These are phyloP conservation scores for Pythium dissotocum DNA, from an alignment of 352 stramenopile genomes.

Conservation along the genomic window DNA sequence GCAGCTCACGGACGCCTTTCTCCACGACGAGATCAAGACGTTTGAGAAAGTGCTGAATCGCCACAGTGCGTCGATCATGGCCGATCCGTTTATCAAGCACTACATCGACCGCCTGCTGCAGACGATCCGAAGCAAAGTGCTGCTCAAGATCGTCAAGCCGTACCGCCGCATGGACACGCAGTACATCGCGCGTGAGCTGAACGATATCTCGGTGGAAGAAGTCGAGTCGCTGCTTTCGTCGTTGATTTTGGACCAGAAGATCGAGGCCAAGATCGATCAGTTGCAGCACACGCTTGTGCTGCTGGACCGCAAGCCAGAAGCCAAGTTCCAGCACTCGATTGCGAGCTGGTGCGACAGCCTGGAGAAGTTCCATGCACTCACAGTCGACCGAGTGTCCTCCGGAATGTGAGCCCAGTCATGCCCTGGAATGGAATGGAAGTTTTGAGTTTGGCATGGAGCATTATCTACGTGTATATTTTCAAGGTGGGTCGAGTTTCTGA, in stretches of 20 bases:
- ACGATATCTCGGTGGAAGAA: slow-evolving; percentile 88
- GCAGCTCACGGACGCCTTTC: slow-evolving; percentile 93
- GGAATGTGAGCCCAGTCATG: slow-evolving; percentile 33
- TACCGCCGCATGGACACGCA: slow-evolving; percentile 93
- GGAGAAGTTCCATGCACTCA: slow-evolving; percentile 74
- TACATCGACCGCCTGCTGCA: slow-evolving; percentile 93
- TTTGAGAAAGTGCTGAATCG: slow-evolving; percentile 92
- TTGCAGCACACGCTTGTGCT: slow-evolving; percentile 77
- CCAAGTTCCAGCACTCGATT: slow-evolving; percentile 72
- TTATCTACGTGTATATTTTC: slow-evolving; percentile 5
- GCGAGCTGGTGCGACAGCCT: slow-evolving; percentile 64
- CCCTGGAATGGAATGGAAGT: slow-evolving; percentile 15
- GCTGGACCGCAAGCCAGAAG: slow-evolving; percentile 58
- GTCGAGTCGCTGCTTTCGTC: slow-evolving; percentile 92
- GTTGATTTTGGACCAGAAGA: slow-evolving; percentile 92
- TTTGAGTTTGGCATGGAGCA: slow-evolving; percentile 8
- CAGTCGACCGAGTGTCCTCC: slow-evolving; percentile 51
- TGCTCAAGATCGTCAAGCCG: slow-evolving; percentile 92
- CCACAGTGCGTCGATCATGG: slow-evolving; percentile 90
- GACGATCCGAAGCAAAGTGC: slow-evolving; percentile 95
- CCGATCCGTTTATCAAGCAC: slow-evolving; percentile 95
- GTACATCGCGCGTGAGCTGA: slow-evolving; percentile 93
- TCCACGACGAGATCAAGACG: slow-evolving; percentile 93
- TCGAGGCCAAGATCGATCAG: slow-evolving; percentile 94
- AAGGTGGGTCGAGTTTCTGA: neutral